Conservation (phyloP, 2,329 filamentous ascomycete genomes). For the Phaeoacremonium minimum region DNA sequence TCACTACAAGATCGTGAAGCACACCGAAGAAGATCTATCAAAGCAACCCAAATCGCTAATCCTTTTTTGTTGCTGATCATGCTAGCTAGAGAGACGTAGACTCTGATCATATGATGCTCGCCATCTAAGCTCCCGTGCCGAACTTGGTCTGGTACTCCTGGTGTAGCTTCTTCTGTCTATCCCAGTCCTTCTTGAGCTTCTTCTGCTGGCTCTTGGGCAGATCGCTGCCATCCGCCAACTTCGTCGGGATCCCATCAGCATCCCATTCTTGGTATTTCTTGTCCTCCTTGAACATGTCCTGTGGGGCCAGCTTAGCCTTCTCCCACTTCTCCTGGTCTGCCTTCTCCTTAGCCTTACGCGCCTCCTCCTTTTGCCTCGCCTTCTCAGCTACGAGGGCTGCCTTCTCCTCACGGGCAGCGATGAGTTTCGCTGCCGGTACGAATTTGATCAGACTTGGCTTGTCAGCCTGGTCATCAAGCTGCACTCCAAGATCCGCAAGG, state of each 20-base stretch:
- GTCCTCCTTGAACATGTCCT: conserved; percentile 27
- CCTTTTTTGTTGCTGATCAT: too few relatives aligned
- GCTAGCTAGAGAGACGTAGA: too few relatives aligned
- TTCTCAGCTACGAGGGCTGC: conserved; percentile 33
- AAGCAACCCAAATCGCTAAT: too few relatives aligned
- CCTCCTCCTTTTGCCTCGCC: conserved; percentile 29
- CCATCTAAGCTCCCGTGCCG: too few relatives aligned
- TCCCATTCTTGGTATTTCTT: conserved; percentile 62
- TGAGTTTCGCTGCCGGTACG: neutral
- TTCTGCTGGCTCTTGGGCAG: conserved; percentile 61
- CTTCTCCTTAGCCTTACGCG: conserved; percentile 29
- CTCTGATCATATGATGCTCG: too few relatives aligned
- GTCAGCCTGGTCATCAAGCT: conserved; percentile 64
- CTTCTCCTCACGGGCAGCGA: neutral
- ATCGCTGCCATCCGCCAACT: conserved; percentile 57
- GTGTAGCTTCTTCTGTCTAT: conserved; percentile 65
- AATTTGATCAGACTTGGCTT: conserved; percentile 57
- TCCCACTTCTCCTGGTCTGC: conserved; percentile 30
- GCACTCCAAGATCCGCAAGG: conserved; percentile 63
- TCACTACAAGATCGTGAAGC: too few relatives aligned
- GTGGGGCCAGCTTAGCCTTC: conserved; percentile 20
- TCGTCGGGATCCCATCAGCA: conserved; percentile 58
- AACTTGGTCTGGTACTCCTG: conserved; percentile 35
- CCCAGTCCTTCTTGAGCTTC: conserved; percentile 68
- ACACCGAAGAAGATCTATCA: too few relatives aligned